Conservation (phyloP, 1,284 basidiomycete genomes). For the Puccinia polysora region DNA sequence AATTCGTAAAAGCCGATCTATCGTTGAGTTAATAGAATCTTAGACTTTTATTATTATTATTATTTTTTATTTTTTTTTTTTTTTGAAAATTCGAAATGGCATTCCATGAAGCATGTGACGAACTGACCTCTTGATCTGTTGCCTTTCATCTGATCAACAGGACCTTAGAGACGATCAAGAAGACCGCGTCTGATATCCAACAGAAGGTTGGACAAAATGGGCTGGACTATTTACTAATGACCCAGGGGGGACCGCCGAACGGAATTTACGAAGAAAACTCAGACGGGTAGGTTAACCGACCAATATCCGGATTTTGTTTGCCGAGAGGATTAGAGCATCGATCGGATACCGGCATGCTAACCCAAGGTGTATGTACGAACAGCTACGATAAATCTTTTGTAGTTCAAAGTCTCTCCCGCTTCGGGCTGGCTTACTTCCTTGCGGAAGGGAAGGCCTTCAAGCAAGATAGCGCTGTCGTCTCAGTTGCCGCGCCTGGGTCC, state of each 20-base stretch:
- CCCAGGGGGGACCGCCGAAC: conserved; percentile 50
- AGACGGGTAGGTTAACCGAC: conserved; percentile 30
- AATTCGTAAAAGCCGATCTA: conserved; percentile 40
- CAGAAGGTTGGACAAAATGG: conserved; percentile 44
- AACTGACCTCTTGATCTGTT: background rate
- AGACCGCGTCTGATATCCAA: conserved; percentile 19
- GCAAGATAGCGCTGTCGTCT: conserved; percentile 47
- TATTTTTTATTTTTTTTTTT: background rate
- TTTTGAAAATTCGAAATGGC: background rate
- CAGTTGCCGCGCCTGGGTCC: conserved; percentile 51
- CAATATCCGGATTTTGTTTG: too few relatives aligned
- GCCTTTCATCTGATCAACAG: background rate
- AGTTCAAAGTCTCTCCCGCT: conserved; percentile 53
- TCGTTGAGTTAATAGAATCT: conserved; percentile 17
- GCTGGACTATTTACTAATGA: conserved; percentile 53
- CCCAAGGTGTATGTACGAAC: conserved; percentile 31
- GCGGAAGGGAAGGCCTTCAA: conserved; percentile 51
- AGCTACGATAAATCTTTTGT: conserved; percentile 52
- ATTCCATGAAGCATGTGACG: background rate
- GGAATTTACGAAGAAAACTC: conserved; percentile 44
- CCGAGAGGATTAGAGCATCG: background rate
- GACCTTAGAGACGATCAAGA: conserved; percentile 26
- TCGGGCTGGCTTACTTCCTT: conserved; percentile 52
- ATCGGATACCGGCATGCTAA: conserved; percentile 22
- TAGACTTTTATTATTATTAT: background rate